Evolutionary conservation across 371 early-diverging fungal species (phyloP).

Genomic region (Actinomortierella ambigua): DNA sequence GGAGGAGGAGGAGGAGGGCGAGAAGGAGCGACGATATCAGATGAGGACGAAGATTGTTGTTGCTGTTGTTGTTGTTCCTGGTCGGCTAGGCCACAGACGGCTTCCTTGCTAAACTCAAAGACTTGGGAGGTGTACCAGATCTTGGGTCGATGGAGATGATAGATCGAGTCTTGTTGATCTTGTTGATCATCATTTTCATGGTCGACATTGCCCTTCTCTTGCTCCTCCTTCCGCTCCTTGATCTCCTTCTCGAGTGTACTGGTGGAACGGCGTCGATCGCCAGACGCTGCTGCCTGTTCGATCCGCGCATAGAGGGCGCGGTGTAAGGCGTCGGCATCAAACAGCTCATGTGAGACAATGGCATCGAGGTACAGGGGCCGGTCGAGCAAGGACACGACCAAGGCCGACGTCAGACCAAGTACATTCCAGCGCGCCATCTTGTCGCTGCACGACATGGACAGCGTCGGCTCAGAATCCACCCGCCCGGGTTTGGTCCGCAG

Average conservation of each 20-base stretch:
- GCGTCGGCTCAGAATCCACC: conserved; percentile 75
- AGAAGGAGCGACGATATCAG: too few relatives aligned
- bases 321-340: conserved; percentile 58
- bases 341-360: conserved; percentile 71
- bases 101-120: conserved; percentile 58
- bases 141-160: conserved; percentile 38
- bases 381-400: conserved; percentile 70
- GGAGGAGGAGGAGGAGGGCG: conserved; percentile 6
- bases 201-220: too few relatives aligned
- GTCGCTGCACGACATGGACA: conserved; percentile 90
- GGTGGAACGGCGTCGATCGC: too few relatives aligned
- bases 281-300: neutral
- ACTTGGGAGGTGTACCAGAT: conserved; percentile 33
- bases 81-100: too few relatives aligned
- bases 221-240: too few relatives aligned
- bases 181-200: too few relatives aligned
- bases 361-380: conserved; percentile 73
- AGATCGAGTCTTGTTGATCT: too few relatives aligned
- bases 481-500: conserved; percentile 86
- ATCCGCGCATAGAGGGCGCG: conserved; percentile 67
- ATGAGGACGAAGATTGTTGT: too few relatives aligned
- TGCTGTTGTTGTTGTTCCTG: too few relatives aligned
- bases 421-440: conserved; percentile 88
- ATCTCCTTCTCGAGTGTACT: too few relatives aligned
- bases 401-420: conserved; percentile 74